Percentiles rank a stretch among this genome's conserved stretches.
Evolutionary conservation across 23 red algal species (phyloP).

Genomic region (Gracilaria vermiculophylla): DNA sequence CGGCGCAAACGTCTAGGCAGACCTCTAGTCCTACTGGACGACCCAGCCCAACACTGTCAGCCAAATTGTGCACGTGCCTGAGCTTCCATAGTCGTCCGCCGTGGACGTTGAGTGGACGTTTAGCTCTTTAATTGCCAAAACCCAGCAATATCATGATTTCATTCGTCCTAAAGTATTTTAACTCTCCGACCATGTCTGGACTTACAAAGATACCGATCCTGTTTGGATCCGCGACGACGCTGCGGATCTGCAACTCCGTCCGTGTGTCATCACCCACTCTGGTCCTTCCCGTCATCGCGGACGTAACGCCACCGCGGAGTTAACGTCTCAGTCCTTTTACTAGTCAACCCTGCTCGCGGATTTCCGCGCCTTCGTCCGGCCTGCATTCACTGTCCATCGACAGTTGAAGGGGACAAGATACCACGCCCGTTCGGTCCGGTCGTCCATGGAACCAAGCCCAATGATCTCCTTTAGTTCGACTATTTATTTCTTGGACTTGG

Average conservation of each 20-base stretch:
- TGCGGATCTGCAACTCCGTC: not conserved
- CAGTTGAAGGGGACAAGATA: not conserved
- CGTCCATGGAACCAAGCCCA: not conserved
- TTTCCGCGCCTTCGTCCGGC: not conserved
- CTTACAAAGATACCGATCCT: not conserved
- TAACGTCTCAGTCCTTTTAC: not conserved
- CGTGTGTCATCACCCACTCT: not conserved
- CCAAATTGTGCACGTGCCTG: not conserved
- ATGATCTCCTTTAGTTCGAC: not conserved
- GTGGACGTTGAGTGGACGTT: not conserved
- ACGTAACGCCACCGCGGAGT: not conserved
- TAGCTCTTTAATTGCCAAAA: not conserved
- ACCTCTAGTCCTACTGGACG: not conserved
- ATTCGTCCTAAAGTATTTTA: not conserved
- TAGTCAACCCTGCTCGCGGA: not conserved
- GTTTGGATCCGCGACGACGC: not conserved
- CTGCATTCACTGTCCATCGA: not conserved
- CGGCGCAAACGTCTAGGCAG: not conserved
- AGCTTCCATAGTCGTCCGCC: not conserved
- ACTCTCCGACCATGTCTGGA: not conserved
- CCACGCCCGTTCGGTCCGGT: not conserved
- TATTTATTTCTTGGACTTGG: not conserved
- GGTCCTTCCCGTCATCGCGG: not conserved
- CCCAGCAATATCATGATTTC: not conserved
- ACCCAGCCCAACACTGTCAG: not conserved